phyloP scores from a whole-genome alignment of 2,329 filamentous ascomycete species.

The Sporothrix brasiliensis region DNA sequence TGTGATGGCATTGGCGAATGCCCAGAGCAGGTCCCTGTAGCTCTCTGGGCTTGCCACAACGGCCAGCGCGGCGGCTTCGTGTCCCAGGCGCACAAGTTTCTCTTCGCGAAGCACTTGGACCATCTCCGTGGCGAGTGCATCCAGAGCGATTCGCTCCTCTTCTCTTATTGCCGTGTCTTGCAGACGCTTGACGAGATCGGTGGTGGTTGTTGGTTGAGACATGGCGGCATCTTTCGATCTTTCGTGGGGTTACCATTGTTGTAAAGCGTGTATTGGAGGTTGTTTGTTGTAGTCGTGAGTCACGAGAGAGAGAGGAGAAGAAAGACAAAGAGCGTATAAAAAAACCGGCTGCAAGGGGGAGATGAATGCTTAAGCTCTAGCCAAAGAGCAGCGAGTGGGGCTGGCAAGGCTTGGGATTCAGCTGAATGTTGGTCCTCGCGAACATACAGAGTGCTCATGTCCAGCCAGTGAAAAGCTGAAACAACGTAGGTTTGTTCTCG shows the following conservation, averaged over 20 bases:
- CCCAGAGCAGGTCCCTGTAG: neutral
- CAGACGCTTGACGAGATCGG: neutral
- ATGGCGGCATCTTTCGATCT: neutral
- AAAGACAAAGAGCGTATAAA: neutral
- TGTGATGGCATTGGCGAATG: neutral
- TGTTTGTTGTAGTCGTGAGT: neutral
- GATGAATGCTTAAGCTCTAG: neutral
- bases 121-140: neutral
- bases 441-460: neutral
- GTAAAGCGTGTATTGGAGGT: neutral
- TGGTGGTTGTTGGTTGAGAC: neutral
- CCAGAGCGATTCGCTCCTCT: neutral
- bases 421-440: neutral
- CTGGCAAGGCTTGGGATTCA: neutral
- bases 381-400: neutral
- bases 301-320: neutral
- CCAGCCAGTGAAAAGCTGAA: neutral
- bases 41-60: neutral
- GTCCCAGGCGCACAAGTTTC: no score
- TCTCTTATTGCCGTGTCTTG: no score
- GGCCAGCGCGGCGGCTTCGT: neutral
- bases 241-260: neutral
- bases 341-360: neutral
- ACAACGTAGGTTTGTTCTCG: neutral
- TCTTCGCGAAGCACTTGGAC: neutral